Base-by-base conservation (phyloP, 2,329 filamentous ascomycete species). In the Alternaria novae-zelandiae region DNA sequence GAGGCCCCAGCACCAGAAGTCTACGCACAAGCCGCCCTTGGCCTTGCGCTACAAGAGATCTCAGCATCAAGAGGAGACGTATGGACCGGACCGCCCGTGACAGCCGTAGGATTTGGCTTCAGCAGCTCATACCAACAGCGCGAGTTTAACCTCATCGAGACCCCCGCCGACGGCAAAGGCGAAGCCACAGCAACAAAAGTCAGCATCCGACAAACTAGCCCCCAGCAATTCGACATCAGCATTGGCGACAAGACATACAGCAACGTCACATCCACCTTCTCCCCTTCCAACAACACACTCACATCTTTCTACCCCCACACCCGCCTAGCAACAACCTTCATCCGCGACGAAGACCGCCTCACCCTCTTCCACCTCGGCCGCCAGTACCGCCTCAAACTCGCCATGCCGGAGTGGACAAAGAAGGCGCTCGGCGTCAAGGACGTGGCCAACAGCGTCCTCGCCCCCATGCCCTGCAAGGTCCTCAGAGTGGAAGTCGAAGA, bases 381-480 rank as follows among this genome's bases (percentile, higher is more conserved):
- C 20, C 87, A 89, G 66, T 87, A 88, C 72, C 83, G 85, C 2
- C 79, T 91, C 5, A 79, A 82, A 10, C 80, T 88, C 21, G 83
- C 85, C 1, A 79, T 83, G 47, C 94, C 95, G 0, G 84, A 85
- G 47, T 99, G 94, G 94, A 91, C 91, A 61, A 92, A 94, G 72
- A 95, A 96, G 81, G 94, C 93, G 0, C 84, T 97, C 8, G 94
- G 95, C 0, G 83, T 92, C 66, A 94, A 93, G 78, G 93, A 97
- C 74, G 86, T 87, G 0, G 86, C 89, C 7, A 94, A 95, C 63
- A 96, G 91, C 57, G 93, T 98, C 2, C 86, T 92, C 23, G 93
- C 96, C 21, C 96, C 96, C 0, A 99, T 99, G 96, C 96, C 96
- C 2, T 98, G 96, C 82, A 98, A 98, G 83, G 91, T 99, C 25